phyloP scores from a whole-genome alignment of 208 protist genomes.

The Novymonas esmeraldas region DNA sequence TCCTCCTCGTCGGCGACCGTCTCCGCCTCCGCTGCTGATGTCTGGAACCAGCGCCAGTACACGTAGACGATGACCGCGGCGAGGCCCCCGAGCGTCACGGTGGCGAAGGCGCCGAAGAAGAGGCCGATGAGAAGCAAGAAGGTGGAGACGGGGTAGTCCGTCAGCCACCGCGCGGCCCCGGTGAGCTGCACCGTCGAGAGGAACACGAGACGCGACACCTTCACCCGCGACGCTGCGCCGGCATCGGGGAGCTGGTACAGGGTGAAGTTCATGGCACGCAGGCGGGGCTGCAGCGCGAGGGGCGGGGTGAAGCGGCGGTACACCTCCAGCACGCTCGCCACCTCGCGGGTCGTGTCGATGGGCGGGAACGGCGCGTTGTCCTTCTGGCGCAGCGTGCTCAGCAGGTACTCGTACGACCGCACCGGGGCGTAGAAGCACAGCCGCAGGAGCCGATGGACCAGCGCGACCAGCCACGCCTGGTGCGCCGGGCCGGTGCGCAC shows the following conservation, averaged over 20 bases:
- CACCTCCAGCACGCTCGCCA: conserved; percentile 55
- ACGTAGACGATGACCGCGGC: conserved; percentile 3
- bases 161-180: conserved; percentile 56
- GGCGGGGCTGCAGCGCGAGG: conserved; percentile 45
- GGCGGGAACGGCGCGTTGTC: conserved; percentile 42
- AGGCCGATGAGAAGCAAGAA: conserved; percentile 38
- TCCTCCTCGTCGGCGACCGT: not conserved
- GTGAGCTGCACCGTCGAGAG: conserved; percentile 57
- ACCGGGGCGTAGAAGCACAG: conserved; percentile 43
- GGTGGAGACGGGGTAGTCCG: conserved; percentile 46
- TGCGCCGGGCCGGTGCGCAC: conserved; percentile 39
- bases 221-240: conserved; percentile 26
- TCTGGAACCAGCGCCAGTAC: conserved; percentile 18
- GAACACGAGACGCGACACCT: conserved; percentile 56
- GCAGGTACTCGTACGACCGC: conserved; percentile 27
- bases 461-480: conserved; percentile 1
- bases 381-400: conserved; percentile 25
- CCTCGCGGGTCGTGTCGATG: conserved; percentile 43
- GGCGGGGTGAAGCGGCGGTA: conserved; percentile 76
- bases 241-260: conserved; percentile 45
- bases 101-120: conserved; percentile 21
- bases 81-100: conserved; percentile 6
- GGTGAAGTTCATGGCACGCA: conserved; percentile 82
- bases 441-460: conserved; percentile 19
- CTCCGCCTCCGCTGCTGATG: not conserved